Base-by-base conservation (phyloP, 2,329 filamentous ascomycete genomes). In the Claviceps sp. region DNA sequence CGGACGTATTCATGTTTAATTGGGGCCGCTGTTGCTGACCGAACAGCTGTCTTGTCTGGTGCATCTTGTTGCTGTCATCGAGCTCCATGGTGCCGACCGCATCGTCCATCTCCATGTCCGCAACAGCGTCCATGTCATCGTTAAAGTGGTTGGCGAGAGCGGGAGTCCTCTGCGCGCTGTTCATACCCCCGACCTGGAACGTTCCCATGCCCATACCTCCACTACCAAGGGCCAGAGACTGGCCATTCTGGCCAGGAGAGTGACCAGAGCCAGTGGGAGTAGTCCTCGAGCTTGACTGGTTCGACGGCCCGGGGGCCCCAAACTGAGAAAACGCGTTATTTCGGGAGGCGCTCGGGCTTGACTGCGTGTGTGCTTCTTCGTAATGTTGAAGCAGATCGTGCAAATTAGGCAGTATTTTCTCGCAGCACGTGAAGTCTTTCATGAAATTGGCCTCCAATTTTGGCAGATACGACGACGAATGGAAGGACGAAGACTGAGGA, bases 381-480 rank as follows among this genome's bases (percentile, higher is more conserved):
- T 96, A 98, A 67, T 98, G 93, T 65, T 95, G 89, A 47, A 98
- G 75, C 47, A 98, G 76, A 64, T 97, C 93, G 70, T 98, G 93
- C 59, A 98, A 79, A 49, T 90, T 94, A 24, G 90, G 86, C 59
- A 96, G 78, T 36, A 85, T 91, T 61, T 88, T 80, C 62, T 89
- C 89, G 70, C 93, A 98, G 72, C 93, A 98, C 50, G 85, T 85
- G 70, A 97, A 97, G 71, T 97, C 90, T 68, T 85, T 85, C 88
- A 97, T 94, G 67, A 96, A 98, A 64, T 91, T 93, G 55, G 91
- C 91, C 69, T 98, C 93, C 64, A 96, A 82, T 68, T 95, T 96
- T 9, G 90, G 91, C 1, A 96, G 79, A 65, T 97, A 97, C 26
- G 93, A 97, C 6, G 90, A 95, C 1, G 91, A 97, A 68, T 97